Percentiles rank a stretch among this genome's conserved stretches.
phyloP scores from a whole-genome alignment of 371 early-diverging fungal genomes.

The Antonospora locustae region DNA sequence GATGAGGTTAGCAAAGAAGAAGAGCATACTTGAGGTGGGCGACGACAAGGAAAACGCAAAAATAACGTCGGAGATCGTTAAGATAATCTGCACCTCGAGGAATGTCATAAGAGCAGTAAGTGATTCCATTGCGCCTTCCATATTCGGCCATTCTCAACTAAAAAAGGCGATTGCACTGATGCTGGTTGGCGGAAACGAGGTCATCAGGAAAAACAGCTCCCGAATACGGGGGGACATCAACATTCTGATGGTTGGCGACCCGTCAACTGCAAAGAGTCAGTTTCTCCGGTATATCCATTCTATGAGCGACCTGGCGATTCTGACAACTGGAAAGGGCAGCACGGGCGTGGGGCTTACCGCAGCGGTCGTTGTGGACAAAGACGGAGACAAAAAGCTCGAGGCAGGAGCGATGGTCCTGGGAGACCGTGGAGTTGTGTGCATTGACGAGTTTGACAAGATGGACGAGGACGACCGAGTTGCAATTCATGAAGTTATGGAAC shows the following conservation, averaged over 20 bases:
- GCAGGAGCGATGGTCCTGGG: constrained; percentile 99
- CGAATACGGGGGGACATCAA: constrained; percentile 91
- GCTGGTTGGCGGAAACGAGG: constrained; percentile 81
- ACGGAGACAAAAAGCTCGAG: constrained; percentile 69
- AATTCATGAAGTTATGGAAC: constrained; percentile 99
- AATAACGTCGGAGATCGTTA: constrained; percentile 67
- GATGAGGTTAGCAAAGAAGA: constrained; percentile 2
- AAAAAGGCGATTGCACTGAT: constrained; percentile 82
- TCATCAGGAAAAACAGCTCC: constrained; percentile 75
- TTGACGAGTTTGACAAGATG: constrained; percentile 99
- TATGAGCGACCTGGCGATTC: constrained; percentile 72
- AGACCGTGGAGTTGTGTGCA: constrained; percentile 90
- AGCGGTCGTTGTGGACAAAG: constrained; percentile 70
- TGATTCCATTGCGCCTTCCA: constrained; percentile 78
- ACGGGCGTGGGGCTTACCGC: constrained; percentile 92
- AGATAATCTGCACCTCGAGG: constrained; percentile 60
- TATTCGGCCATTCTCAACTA: constrained; percentile 83
- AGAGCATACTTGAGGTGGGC: constrained; percentile 1
- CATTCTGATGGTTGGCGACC: constrained; percentile 83
- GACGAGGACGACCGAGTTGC: constrained; percentile 88
- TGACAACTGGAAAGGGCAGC: constrained; percentile 83
- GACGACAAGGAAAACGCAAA: constrained; percentile 57
- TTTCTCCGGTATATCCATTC: constrained; percentile 69
- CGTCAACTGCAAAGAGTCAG: constrained; percentile 87
- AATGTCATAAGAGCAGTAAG: constrained; percentile 68